Base-by-base conservation (phyloP, 1,284 basidiomycete species). In the Cutaneotrichosporon mucoides region DNA sequence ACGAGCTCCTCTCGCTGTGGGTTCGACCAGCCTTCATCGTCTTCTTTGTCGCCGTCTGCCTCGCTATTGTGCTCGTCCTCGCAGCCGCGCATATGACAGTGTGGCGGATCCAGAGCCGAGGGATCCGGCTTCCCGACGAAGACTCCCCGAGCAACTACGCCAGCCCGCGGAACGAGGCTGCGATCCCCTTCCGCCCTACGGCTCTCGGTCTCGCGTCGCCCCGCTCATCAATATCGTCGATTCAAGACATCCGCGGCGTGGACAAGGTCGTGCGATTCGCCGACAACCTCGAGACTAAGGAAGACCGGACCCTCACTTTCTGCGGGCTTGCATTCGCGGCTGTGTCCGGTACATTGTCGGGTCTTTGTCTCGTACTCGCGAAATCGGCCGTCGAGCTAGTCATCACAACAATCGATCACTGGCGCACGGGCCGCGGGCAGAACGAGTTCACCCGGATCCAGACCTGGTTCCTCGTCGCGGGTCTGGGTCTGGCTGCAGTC, bases 341-440 rank as follows among this genome's bases (percentile, higher is more conserved):
- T 1, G 86, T 88, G 46, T 92, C 89, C 2, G 94, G 93, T 0
- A 92, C 92, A n/a, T 81, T 97, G 13, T 92, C 89, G 1, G 94
- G 93, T 35, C 88, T 96, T 83, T 96, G 92, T 71, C 81, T 98
- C 43, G 81, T 98, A 6, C 89, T 97, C 62, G 93, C 94, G 38
- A 98, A 98, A 80, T 91, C 90, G 55, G 92, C 91, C 3, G 89
- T 96, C 9, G 92, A 96, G 77, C 82, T 98, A 8, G 81, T 97
- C 8, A 80, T 97, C 61, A 80, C 93, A 35, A 92, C 92, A 0
- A 73, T 95, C 40, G 80, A 82, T 6, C 60, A 73, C 61, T 72
- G 66, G 60, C 57, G 69, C 15, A 75, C 73, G 0, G 73, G 73
- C 8, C 78, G 79, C 5, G 88, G 88, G 4, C 78, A 87, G 47